Conservation (phyloP, 2,329 filamentous ascomycete species). For the Colletotrichum tropicale region DNA sequence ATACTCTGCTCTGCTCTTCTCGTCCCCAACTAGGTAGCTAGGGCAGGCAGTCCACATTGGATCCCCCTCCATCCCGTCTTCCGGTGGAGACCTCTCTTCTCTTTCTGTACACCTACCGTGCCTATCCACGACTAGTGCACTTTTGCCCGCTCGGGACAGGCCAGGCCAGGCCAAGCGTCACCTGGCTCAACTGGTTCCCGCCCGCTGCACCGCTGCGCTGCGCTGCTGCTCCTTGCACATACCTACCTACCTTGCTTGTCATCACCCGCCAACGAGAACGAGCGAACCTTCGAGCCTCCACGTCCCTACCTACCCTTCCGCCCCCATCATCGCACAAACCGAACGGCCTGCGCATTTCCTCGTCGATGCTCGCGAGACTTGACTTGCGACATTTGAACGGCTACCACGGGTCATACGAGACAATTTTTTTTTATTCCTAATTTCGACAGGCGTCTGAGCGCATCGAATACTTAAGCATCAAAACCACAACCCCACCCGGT, state of each 20-base stretch:
- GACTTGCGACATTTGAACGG: slow-evolving; percentile 28
- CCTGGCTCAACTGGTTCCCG: slow-evolving; percentile 24
- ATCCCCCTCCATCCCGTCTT: slow-evolving; percentile 27
- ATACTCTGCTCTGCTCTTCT: neutral
- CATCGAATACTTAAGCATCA: slow-evolving; percentile 42
- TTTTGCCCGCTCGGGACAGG: neutral
- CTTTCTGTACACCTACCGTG: neutral
- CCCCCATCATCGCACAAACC: slow-evolving; percentile 18
- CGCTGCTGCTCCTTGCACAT: neutral
- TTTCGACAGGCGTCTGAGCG: slow-evolving; percentile 36
- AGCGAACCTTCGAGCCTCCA: slow-evolving; percentile 8
- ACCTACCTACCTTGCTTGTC: slow-evolving; percentile 4
- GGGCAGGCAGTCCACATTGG: neutral
- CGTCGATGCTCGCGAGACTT: slow-evolving; percentile 12
- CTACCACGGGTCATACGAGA: slow-evolving; percentile 44
- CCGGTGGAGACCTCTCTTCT: slow-evolving; percentile 35
- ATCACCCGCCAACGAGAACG: slow-evolving; percentile 9
- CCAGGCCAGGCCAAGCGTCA: slow-evolving; percentile 12
- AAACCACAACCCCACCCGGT: slow-evolving; percentile 31
- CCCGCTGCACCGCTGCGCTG: slow-evolving; percentile 5
- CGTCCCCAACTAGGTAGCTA: neutral
- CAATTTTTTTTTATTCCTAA: slow-evolving; percentile 38
- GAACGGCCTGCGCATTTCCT: neutral
- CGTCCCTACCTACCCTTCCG: neutral
- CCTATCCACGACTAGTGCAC: neutral